Evolutionary conservation across 1,284 basidiomycete genomes (phyloP).

Genomic region (Heterobasidion irregulare): DNA sequence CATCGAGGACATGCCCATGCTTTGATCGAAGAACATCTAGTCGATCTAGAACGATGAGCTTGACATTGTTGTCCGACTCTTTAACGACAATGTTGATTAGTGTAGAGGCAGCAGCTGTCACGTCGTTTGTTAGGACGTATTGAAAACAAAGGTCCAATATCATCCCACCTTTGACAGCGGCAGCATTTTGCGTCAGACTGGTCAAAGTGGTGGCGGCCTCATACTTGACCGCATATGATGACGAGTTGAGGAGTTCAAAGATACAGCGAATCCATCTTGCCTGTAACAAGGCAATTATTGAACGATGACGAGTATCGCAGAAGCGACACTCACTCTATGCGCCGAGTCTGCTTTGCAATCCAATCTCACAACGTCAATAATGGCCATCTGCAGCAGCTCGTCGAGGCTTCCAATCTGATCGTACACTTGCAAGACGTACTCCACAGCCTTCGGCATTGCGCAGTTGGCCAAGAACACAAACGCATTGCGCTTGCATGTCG

Average conservation of each 20-base stretch:
- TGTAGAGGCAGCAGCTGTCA: constrained; percentile 78
- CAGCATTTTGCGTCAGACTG: constrained; percentile 91
- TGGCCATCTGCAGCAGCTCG: constrained; percentile 92
- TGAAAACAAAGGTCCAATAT: constrained; percentile 5
- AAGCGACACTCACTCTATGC: constrained; percentile 51
- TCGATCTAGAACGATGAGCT: constrained; percentile 94
- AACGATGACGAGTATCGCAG: constrained; percentile 5
- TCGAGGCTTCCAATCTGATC: constrained; percentile 84
- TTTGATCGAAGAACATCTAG: constrained; percentile 80
- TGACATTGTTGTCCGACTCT: constrained; percentile 99
- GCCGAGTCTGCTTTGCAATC: constrained; percentile 84
- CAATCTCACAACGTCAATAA: constrained; percentile 91
- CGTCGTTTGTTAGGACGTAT: not conserved
- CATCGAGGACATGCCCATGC: constrained; percentile 89
- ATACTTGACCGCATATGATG: constrained; percentile 95
- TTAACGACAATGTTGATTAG: constrained; percentile 90
- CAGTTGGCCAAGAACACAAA: constrained; percentile 92
- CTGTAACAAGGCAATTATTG: constrained; percentile 28
- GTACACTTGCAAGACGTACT: constrained; percentile 83
- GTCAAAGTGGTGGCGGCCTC: constrained; percentile 96
- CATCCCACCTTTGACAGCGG: constrained; percentile 82
- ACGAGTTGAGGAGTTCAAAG: constrained; percentile 88
- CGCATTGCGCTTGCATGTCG: constrained; percentile 96
- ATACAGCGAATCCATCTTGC: constrained; percentile 90
- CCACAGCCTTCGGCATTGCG: constrained; percentile 85